Percentiles rank a stretch among this genome's conserved stretches.
These are phyloP conservation scores for Eutypella sp. DNA, from an alignment of 2,329 filamentous ascomycete species.

Conservation along the genomic window DNA sequence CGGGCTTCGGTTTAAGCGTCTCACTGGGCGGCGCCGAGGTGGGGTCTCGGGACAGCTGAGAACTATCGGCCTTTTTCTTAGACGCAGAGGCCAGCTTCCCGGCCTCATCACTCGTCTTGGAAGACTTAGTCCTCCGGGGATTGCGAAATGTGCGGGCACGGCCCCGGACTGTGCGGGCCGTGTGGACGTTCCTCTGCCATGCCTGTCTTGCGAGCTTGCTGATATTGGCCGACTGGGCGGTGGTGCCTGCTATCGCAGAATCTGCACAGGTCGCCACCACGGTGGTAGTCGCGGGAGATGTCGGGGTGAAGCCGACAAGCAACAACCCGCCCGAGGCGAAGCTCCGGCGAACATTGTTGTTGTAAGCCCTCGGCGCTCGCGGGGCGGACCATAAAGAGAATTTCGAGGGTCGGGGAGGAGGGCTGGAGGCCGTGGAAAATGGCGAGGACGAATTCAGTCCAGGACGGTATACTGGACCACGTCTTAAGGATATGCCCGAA, in stretches of 20 bases:
- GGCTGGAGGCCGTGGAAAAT: conserved; percentile 12
- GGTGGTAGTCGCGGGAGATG: conserved; percentile 31
- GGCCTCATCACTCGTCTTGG: conserved; percentile 24
- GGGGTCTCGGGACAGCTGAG: conserved; percentile 6
- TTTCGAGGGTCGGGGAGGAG: conserved; percentile 18
- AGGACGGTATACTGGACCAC: conserved; percentile 13
- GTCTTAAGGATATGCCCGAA: conserved; percentile 17
- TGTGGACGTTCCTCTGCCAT: conserved; percentile 31
- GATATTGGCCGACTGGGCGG: conserved; percentile 26
- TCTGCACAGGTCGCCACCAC: conserved; percentile 37
- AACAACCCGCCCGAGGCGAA: conserved; percentile 52
- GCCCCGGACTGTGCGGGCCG: conserved; percentile 5
- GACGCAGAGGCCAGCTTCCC: conserved; percentile 7
- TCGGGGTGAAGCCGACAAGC: conserved; percentile 41
- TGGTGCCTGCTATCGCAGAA: conserved; percentile 23
- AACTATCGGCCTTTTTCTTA: conserved; percentile 13
- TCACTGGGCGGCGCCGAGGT: conserved; percentile 14
- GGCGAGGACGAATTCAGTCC: conserved; percentile 15
- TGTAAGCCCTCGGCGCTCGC: conserved; percentile 25
- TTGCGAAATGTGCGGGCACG: conserved; percentile 16
- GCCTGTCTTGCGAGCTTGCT: conserved; percentile 31
- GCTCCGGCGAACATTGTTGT: conserved; percentile 40
- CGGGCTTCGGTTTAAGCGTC: conserved; percentile 15
- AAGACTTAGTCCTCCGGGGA: conserved; percentile 25
- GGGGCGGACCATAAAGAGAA: conserved; percentile 23